Percentiles rank a stretch among this genome's conserved stretches.
These are phyloP conservation scores for Geranomyces variabilis DNA, from an alignment of 192 early-diverging fungal genomes.

Conservation along the genomic window DNA sequence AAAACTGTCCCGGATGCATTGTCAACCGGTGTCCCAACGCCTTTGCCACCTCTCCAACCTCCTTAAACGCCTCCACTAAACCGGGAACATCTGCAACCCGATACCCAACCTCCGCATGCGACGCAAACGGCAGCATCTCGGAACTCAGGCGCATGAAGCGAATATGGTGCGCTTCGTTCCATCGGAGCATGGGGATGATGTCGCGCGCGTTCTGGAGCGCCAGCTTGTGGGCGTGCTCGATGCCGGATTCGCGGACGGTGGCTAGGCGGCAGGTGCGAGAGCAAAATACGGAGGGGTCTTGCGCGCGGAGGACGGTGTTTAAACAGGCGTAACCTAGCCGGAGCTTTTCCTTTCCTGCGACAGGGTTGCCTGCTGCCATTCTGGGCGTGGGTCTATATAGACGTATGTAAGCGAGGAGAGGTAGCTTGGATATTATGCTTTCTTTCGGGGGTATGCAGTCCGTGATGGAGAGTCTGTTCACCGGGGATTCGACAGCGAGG, in stretches of 20 bases:
- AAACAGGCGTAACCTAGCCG: constrained; percentile 55
- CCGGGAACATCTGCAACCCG: constrained; percentile 36
- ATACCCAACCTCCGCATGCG: constrained; percentile 48
- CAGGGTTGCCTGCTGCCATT: no score
- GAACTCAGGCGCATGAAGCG: constrained; percentile 53
- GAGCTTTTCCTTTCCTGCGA: no score
- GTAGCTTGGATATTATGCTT: no score
- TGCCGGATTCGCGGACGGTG: constrained; percentile 41
- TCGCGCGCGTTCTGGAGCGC: constrained; percentile 44
- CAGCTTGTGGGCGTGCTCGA: constrained; percentile 44
- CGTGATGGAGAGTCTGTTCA: no score
- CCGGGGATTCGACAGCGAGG: no score
- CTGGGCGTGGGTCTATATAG: no score
- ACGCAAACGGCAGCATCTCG: constrained; percentile 56
- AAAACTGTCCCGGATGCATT: constrained; percentile 57
- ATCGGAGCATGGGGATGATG: constrained; percentile 44
- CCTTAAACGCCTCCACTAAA: constrained; percentile 38
- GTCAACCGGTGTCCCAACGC: constrained; percentile 53
- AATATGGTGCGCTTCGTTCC: constrained; percentile 52
- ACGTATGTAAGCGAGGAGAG: no score
- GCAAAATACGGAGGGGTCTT: constrained; percentile 53
- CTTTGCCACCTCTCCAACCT: constrained; percentile 41
- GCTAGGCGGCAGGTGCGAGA: constrained; percentile 51
- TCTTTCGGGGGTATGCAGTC: no score
- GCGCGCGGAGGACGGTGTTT: constrained; percentile 49